Evolutionary conservation across 2,329 filamentous ascomycete genomes (phyloP), one percentile per base, ranked within the genome.

Genomic region (Colletotrichum gigasporum): DNA sequence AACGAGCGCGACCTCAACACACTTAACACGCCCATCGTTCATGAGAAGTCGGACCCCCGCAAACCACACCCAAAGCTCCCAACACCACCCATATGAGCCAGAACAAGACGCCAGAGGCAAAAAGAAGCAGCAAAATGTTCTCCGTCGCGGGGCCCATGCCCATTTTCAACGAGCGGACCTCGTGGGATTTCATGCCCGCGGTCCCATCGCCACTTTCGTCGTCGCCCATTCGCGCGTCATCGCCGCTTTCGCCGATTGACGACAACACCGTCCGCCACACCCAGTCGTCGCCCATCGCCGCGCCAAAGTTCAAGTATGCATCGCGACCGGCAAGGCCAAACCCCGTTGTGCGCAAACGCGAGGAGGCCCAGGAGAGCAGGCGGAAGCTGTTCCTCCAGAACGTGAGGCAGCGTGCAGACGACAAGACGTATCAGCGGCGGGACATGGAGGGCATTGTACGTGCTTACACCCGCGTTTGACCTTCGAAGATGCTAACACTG

Each of bases 381-480:
- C 82, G 91, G 47, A 85, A 86, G 30, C 79, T 91, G 59, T 95
- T 95, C 70, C 78, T 95, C 63, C 87, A 88, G 72, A 91, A 84
- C 53, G 88, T 91, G 16, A 82, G 87, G 63, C 84, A 87, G 70
- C 83, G 85, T 39, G 79, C 83, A 3, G 87, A 90, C 41, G 86
- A 91, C 26, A 84, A 80, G 70, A 78, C 79, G 20, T 90, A 88
- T 83, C 81, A 85, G 69, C 80, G 83, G 53, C 80, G 89, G 68
- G 87, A 88, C 24, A 87, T 89, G 3, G 88, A 91, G 69, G 87
- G 90, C 69, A 85, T 87, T 74, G 82, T 84, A 70, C 22, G 74
- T 60, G 44, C 3, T 10, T 28, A 6, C 14, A 14, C 2, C 9
- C 7, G 11, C 32, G 1, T 3, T 9, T 8, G 20, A 14, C 8